These are phyloP conservation scores for Taiozyma sp. DNA, from an alignment of 1,139 yeast species.

Conservation along the genomic window DNA sequence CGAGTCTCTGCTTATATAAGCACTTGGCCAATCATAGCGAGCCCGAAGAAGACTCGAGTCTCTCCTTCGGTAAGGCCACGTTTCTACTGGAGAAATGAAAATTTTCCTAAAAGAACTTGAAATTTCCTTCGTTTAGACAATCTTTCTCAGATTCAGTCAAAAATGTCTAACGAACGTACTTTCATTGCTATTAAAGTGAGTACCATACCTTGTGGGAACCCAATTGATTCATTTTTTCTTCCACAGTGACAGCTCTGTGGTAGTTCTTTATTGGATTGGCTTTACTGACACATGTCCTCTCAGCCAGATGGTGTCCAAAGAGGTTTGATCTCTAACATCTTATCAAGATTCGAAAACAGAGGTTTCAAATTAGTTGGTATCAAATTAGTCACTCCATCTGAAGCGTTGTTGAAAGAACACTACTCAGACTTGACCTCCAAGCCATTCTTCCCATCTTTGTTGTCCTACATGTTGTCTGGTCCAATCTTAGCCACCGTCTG, in stretches of 20 bases:
- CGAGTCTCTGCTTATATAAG: background rate
- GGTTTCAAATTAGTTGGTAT: constrained; percentile 97
- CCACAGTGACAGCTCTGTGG: too few relatives aligned
- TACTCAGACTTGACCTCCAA: constrained; percentile 92
- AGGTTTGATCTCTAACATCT: constrained; percentile 86
- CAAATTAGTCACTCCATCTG: constrained; percentile 87
- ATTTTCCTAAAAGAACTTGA: background rate
- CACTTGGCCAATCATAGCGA: background rate
- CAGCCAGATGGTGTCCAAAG: constrained; percentile 99
- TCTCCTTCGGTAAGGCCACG: background rate
- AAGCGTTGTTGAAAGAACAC: constrained; percentile 85
- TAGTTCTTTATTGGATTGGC: too few relatives aligned
- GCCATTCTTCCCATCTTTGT: constrained; percentile 96
- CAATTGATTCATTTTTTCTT: background rate
- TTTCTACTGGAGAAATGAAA: background rate
- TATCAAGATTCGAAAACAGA: constrained; percentile 93
- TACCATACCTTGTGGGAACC: background rate
- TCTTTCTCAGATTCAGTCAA: constrained; percentile 12
- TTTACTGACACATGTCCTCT: constrained; percentile 6
- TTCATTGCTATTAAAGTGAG: constrained; percentile 84
- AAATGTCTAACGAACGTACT: constrained; percentile 80
- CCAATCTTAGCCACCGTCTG: constrained; percentile 99
- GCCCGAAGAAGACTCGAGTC: background rate
- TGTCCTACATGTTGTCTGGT: constrained; percentile 96
- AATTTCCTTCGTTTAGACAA: background rate